A percentile compares a stretch with the other conserved stretches of the same genome.
Evolutionary conservation across 805 yeast species (phyloP).

Genomic region (Saccharomycopsis selenospora): DNA sequence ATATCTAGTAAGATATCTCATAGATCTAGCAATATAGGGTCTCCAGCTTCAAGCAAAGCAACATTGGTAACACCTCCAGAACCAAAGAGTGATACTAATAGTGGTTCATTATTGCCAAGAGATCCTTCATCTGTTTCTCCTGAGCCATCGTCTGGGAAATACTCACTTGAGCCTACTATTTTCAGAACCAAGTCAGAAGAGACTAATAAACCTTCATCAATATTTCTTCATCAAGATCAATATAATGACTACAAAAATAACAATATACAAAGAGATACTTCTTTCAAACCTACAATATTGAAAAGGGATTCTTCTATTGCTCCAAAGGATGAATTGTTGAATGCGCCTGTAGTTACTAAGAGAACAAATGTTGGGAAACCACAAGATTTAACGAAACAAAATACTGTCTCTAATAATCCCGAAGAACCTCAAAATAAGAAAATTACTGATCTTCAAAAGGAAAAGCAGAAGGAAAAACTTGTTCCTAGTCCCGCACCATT

Average conservation of each 20-base stretch:
- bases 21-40: not conserved
- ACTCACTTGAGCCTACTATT: not conserved
- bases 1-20: not conserved
- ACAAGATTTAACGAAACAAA: no score
- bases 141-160: not conserved
- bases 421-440: no score
- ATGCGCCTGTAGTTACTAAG: no score
- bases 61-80: not conserved
- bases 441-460: no score
- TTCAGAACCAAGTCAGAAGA: not conserved
- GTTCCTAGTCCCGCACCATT: no score
- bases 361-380: no score
- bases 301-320: no score
- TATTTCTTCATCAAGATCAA: not conserved
- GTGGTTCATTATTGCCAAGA: not conserved
- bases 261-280: not conserved
- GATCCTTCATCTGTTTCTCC: not conserved
- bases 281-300: slow-evolving; percentile 4
- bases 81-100: not conserved
- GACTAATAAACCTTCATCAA: not conserved
- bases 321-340: no score
- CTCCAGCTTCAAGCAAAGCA: not conserved
- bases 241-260: not conserved
- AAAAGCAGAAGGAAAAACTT: no score
- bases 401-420: no score